Conservation (phyloP, 2,329 filamentous ascomycete genomes). For the Exserohilum turcica region DNA sequence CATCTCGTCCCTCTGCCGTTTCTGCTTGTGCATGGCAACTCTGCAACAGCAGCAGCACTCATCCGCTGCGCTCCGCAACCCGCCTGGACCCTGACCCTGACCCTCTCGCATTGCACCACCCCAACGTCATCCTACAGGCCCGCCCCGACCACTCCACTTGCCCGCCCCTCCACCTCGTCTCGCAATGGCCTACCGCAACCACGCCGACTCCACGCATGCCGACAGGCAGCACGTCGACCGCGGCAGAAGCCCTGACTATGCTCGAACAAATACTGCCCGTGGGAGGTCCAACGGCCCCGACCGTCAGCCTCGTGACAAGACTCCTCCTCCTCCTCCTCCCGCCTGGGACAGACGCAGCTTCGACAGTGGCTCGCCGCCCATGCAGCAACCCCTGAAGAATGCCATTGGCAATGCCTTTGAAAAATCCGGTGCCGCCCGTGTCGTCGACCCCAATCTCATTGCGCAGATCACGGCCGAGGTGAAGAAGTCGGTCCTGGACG, state of each 20-base stretch:
- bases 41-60: constrained; percentile 27
- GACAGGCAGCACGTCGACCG: constrained; percentile 33
- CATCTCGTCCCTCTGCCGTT: constrained; percentile 8
- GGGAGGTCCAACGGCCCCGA: constrained; percentile 43
- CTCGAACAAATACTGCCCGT: constrained; percentile 26
- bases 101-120: constrained; percentile 11
- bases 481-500: constrained; percentile 51
- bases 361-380: constrained; percentile 40
- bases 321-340: too few relatives aligned
- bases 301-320: constrained; percentile 22
- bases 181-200: constrained; percentile 27
- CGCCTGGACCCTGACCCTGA: constrained; percentile 10
- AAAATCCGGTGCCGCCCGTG: constrained; percentile 54
- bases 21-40: constrained; percentile 25
- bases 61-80: constrained; percentile 26
- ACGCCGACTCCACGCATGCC: constrained; percentile 25
- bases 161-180: constrained; percentile 19
- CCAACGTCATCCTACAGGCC: constrained; percentile 26
- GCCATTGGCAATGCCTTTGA: constrained; percentile 63
- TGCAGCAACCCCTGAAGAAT: constrained; percentile 58
- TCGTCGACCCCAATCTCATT: constrained; percentile 64
- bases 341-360: constrained; percentile 13
- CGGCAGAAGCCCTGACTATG: constrained; percentile 32
- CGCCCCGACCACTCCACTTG: constrained; percentile 11
- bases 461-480: constrained; percentile 66